phyloP scores from a whole-genome alignment of 345 rosid species.

The Salix dunnii region DNA sequence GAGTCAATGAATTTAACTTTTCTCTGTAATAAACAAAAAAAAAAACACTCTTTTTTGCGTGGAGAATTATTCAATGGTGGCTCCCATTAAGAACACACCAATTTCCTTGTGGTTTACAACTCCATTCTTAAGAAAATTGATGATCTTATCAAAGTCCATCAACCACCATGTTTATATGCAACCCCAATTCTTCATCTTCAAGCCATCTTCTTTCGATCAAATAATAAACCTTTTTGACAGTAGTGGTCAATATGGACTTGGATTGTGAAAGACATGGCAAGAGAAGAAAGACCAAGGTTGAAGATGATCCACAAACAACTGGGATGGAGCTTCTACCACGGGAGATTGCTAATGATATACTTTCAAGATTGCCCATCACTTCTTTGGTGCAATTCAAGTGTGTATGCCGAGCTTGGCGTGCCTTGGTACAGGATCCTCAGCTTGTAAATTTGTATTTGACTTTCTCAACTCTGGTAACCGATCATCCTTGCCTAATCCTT shows the following conservation, averaged over 20 bases:
- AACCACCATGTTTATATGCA: constrained; percentile 30
- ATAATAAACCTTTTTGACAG: neutral
- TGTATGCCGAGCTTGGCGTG: constrained; percentile 40
- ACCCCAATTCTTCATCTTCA: neutral
- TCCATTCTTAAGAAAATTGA: constrained; percentile 9
- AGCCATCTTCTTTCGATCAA: constrained; percentile 11
- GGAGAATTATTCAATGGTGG: constrained; percentile 36
- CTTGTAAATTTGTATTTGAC: constrained; percentile 18
- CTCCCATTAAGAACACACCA: constrained; percentile 22
- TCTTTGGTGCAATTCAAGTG: constrained; percentile 35
- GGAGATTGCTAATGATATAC: constrained; percentile 56
- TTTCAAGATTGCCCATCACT: constrained; percentile 53
- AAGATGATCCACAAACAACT: constrained; percentile 9
- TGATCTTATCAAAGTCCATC: constrained; percentile 22
- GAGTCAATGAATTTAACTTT: constrained; percentile 14
- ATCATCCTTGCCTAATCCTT: constrained; percentile 44
- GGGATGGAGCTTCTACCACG: constrained; percentile 52
- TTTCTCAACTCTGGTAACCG: neutral
- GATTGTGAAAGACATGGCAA: constrained; percentile 18
- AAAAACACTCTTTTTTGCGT: neutral
- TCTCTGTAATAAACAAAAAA: too few species aligned
- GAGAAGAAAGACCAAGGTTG: constrained; percentile 26
- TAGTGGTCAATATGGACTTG: constrained; percentile 25
- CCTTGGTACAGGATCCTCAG: constrained; percentile 22
- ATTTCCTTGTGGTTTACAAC: constrained; percentile 39